Conservation (phyloP, 495 filamentous ascomycete species). For the Aspergillus ellipticus region DNA sequence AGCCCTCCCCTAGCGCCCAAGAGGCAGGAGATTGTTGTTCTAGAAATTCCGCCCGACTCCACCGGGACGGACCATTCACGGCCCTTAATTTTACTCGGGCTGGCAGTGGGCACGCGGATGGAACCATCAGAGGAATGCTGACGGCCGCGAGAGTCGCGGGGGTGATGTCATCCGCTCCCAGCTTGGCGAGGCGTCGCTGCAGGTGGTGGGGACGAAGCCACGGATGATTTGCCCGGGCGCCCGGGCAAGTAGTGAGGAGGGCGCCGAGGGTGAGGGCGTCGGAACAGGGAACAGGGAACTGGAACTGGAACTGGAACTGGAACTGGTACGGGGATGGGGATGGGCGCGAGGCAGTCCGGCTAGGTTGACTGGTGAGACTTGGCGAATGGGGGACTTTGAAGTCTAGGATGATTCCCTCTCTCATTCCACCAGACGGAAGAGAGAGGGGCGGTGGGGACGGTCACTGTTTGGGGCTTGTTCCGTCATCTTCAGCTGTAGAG, state of each 20-base stretch:
- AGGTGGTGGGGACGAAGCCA: not conserved
- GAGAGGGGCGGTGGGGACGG: constrained; percentile 10
- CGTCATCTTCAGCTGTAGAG: not conserved
- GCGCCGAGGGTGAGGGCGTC: not conserved
- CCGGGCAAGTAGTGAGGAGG: not conserved
- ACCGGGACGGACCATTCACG: constrained; percentile 2
- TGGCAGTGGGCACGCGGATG: not conserved
- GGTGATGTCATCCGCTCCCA: constrained; percentile 12
- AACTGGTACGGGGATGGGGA: no score
- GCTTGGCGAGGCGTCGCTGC: not conserved
- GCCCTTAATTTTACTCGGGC: constrained; percentile 9
- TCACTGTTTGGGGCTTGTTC: constrained; percentile 2
- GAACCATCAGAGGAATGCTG: constrained; percentile 8
- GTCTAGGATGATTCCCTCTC: no score
- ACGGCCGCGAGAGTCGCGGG: no score
- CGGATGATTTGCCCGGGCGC: not conserved
- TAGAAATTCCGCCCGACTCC: constrained; percentile 11
- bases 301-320: no score
- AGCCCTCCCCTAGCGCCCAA: not conserved
- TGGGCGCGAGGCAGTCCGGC: no score
- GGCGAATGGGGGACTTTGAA: not conserved
- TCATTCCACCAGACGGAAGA: no score
- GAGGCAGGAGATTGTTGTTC: not conserved
- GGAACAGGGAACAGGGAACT: no score
- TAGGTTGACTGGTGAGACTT: not conserved